Percentiles rank a stretch among this genome's conserved stretches.
Evolutionary conservation across 176 grass and related monocot species (phyloP).

Genomic region (Oryza glumipatula): DNA sequence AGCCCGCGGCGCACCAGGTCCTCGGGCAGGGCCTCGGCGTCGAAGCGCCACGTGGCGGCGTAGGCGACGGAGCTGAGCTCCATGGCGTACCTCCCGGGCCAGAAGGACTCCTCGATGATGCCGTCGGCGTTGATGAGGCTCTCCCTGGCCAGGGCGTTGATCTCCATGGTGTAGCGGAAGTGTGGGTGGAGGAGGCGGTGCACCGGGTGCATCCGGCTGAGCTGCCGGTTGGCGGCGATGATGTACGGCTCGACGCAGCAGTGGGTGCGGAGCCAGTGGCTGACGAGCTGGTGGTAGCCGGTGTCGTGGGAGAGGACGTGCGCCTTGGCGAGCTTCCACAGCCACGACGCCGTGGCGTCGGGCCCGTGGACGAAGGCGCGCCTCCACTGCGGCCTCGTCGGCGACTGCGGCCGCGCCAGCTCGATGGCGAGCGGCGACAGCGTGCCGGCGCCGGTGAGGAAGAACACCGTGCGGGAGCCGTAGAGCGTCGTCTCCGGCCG

Average conservation of each 20-base stretch:
- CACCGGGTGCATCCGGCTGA: conserved; percentile 84
- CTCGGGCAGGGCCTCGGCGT: conserved; percentile 78
- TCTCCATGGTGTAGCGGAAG: conserved; percentile 96
- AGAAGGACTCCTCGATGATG: conserved; percentile 78
- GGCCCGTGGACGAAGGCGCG: conserved; percentile 55
- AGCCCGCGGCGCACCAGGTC: conserved; percentile 77
- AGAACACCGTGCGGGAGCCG: conserved; percentile 74
- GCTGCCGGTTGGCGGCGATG: conserved; percentile 78
- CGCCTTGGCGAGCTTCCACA: conserved; percentile 90
- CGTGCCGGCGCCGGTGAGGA: conserved; percentile 51
- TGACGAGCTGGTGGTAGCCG: conserved; percentile 85
- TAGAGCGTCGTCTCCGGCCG: conserved; percentile 58
- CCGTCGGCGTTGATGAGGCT: conserved; percentile 72
- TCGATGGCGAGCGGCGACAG: conserved; percentile 75
- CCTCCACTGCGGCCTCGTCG: conserved; percentile 60
- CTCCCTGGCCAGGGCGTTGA: conserved; percentile 71
- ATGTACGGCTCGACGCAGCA: conserved; percentile 82
- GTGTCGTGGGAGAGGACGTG: conserved; percentile 72
- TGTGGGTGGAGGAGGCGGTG: conserved; percentile 82
- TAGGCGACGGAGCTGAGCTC: conserved; percentile 79
- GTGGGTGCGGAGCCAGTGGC: conserved; percentile 90
- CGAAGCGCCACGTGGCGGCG: conserved; percentile 68
- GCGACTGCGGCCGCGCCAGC: conserved; percentile 64
- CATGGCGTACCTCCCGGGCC: conserved; percentile 53
- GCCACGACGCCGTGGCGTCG: conserved; percentile 70